Conservation (phyloP, 2,329 filamentous ascomycete species). For the Fusarium sp. region DNA sequence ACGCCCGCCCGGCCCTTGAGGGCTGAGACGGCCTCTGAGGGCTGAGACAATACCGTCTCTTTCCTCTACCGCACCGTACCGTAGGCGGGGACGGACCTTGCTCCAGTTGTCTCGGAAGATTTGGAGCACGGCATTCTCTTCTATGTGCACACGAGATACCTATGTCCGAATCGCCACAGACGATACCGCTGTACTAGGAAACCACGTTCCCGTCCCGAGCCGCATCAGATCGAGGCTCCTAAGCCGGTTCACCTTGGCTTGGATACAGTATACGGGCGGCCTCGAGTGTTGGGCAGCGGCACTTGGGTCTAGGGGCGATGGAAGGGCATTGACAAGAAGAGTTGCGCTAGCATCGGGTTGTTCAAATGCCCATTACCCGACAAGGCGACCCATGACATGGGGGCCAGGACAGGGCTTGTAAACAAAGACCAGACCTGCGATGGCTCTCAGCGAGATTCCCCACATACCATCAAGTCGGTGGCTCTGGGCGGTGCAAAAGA, state of each 20-base stretch:
- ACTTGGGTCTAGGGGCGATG: neutral
- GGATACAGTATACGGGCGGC: neutral
- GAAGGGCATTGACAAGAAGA: neutral
- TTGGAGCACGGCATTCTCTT: neutral
- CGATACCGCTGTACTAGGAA: neutral
- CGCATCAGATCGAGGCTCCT: neutral
- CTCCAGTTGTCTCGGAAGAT: constrained; percentile 6
- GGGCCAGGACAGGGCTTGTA: neutral
- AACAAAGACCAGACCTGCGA: neutral
- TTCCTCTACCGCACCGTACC: neutral
- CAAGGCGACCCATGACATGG: neutral
- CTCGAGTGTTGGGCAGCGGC: neutral
- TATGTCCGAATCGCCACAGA: neutral
- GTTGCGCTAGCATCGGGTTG: constrained; percentile 11
- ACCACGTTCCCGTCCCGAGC: neutral
- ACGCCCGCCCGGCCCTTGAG: constrained; percentile 18
- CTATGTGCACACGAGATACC: neutral
- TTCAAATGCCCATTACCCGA: constrained; percentile 7
- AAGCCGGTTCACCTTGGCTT: neutral
- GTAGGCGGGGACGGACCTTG: constrained; percentile 8
- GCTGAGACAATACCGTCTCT: constrained; percentile 24
- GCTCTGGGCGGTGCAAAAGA: neutral
- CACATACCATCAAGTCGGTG: neutral
- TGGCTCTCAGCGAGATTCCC: neutral
- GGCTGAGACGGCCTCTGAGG: constrained; percentile 27